Base-by-base conservation (phyloP, 371 early-diverging fungal species). In the Capniomyces stellatus region DNA sequence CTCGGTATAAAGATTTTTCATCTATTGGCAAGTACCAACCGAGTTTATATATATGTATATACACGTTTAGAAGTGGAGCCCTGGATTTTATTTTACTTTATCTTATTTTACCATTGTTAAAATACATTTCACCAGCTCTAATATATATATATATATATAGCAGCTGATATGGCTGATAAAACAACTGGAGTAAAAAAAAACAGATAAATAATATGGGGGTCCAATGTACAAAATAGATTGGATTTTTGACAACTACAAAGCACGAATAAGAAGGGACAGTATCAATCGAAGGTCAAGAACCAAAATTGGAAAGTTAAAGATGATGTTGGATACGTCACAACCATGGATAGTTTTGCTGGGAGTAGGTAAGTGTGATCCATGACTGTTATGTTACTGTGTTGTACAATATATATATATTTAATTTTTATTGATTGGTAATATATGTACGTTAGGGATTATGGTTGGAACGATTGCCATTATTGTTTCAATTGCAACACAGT, bases 241-340 rank as follows among this genome's bases (percentile, higher is more conserved):
- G 89, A 88, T 92, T 30, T 88, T 90, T 61, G 95, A 93, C 60
- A 75, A 75, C 56, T 79, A 87, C 41, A 83, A 89, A 61, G 89
- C 88, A 58, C 75, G 87, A 15, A 73, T 79, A 4, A 65, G 89
- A 29, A 63, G 78, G 31, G 68, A 82, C 35, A 73, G 66, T 43
- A 51, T 90, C 29, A 69, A 77, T 22, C 64, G 68, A 10, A 57
- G 64, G 70, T 21, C 83, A 83, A 0, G 65, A 70, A 56, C 51
- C 82, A 41, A 63, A 63, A 15, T 71, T 22, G 84, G 85, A 0
- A 67, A 70, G 55, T 51, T 85, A 41, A 64, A 65, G 13, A 66
- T 80, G 35, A 1, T 74, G 18, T 75, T 63, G n/a, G 89, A 92
- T 60, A 77, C 83, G 29, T 64, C 77, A 2, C 85, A 92, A 63